Evolutionary conservation across 495 filamentous ascomycete species (phyloP), one percentile per base, ranked within the genome.

Genomic region (Amniculicola lignicola): DNA sequence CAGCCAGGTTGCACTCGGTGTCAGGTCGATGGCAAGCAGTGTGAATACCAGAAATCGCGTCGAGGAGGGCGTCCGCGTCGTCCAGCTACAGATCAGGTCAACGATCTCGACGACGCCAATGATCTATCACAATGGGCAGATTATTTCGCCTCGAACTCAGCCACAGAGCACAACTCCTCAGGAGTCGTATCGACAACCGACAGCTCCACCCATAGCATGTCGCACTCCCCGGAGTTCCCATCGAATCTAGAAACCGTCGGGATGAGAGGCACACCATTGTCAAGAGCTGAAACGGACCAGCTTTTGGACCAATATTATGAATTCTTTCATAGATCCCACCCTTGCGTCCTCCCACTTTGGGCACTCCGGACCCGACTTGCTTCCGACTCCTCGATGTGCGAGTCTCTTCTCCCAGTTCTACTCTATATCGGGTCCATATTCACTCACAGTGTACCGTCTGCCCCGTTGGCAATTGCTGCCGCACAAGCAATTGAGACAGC

Each of bases 341-440:
- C 88, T 0, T 79, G 87, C 54, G 70, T 81, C 4, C 63, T 82
- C 0, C 81, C 81, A 3, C 5, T 18, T 61, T 72, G 37, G 54
- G 67, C 41, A 63, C 81, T 57, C 16, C 39, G 35, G 28, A 7
- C 22, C 25, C 33, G 29, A 14, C 14, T 44, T 2, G 27, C 24
- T 23, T 15, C 19, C 35, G 33, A 42, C 14, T 19, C 39, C 15
- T 18, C 48, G 6, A 22, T 31, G 2, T 29, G 22, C n/a, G 42
- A 35, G 11, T 16, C 40, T 2, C 74, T 79, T 10, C 33, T 83
- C 27, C 75, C 82, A 15, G 84, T 84, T 15, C 85, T 89, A 70
- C 75, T 82, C 40, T 89, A 81, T 70, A 76, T 88, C 25, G 84
- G 83, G 29, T 83, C 82, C 0, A 75, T 82, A 53, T 85, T 79